A percentile compares a stretch with the other conserved stretches of the same genome.
Evolutionary conservation across 2,329 filamentous ascomycete genomes (phyloP).

Genomic region (Colletotrichum cordylinicola): DNA sequence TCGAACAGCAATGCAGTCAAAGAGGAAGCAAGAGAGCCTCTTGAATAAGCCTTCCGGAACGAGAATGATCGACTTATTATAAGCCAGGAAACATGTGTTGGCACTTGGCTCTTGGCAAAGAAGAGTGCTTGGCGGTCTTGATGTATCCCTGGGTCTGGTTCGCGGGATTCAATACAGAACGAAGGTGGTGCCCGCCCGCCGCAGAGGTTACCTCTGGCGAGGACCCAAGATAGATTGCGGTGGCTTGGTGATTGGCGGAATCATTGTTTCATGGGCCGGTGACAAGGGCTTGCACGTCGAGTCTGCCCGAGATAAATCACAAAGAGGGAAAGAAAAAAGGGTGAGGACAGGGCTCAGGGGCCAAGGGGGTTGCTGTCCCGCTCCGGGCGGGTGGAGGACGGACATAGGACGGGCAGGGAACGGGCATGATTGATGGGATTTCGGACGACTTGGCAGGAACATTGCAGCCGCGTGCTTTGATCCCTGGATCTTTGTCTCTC

Average conservation of each 20-base stretch:
- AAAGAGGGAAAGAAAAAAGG: background rate
- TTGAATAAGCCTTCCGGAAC: background rate
- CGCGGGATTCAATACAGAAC: background rate
- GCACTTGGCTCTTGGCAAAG: background rate
- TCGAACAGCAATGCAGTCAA: background rate
- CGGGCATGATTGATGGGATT: conserved; percentile 17
- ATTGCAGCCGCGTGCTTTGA: background rate
- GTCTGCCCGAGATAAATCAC: conserved; percentile 9
- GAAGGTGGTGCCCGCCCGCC: background rate
- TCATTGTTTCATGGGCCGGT: conserved; percentile 3
- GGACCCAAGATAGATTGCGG: background rate
- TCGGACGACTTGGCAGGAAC: conserved; percentile 3
- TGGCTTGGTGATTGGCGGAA: conserved; percentile 18
- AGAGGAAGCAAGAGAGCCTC: background rate
- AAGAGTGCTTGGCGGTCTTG: background rate
- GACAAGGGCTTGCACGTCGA: background rate
- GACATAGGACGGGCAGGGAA: conserved; percentile 1
- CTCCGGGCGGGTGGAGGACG: conserved; percentile 2
- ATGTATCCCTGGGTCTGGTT: background rate
- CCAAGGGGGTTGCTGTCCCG: background rate
- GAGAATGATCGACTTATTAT: conserved; percentile 1
- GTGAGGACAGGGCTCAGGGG: background rate
- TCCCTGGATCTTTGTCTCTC: background rate
- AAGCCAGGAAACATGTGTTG: background rate
- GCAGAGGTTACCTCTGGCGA: conserved; percentile 2